A percentile compares a stretch with the other conserved stretches of the same genome.
Evolutionary conservation across 805 yeast genomes (phyloP).

Genomic region (Isabelozyma pseudorhagii): DNA sequence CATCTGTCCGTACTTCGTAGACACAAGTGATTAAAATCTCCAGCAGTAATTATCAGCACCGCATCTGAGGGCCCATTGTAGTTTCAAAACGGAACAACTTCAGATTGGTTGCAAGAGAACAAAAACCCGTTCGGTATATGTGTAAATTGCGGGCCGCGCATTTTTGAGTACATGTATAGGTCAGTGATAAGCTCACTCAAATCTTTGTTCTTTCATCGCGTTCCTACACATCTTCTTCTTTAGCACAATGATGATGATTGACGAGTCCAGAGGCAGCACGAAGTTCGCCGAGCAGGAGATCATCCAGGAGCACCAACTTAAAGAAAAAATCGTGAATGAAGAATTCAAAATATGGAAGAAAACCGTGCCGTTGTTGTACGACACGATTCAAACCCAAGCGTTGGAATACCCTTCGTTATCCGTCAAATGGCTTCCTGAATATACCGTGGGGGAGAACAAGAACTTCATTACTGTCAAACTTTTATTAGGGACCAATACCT

Average conservation of each 20-base stretch:
- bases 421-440: slow-evolving; percentile 62
- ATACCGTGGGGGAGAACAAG: slow-evolving; percentile 23
- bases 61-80: too few species aligned
- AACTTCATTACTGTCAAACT: slow-evolving; percentile 35
- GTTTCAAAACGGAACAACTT: too few species aligned
- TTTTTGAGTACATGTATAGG: too few species aligned
- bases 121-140: too few species aligned
- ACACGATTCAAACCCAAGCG: slow-evolving; percentile 65
- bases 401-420: slow-evolving; percentile 70
- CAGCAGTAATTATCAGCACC: too few species aligned
- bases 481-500: slow-evolving; percentile 47
- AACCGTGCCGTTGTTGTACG: slow-evolving; percentile 75
- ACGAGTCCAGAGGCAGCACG: neutral
- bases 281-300: slow-evolving; percentile 32
- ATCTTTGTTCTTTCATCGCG: neutral
- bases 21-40: too few species aligned
- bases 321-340: slow-evolving; percentile 67
- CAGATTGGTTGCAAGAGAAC: too few species aligned
- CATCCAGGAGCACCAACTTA: slow-evolving; percentile 46
- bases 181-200: neutral
- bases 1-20: too few species aligned
- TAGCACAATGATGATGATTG: too few species aligned
- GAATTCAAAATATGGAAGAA: slow-evolving; percentile 82
- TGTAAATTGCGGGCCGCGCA: too few species aligned
- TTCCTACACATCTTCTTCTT: neutral